phyloP scores from a whole-genome alignment of 2,329 filamentous ascomycete genomes.

The Drechslera avenae region DNA sequence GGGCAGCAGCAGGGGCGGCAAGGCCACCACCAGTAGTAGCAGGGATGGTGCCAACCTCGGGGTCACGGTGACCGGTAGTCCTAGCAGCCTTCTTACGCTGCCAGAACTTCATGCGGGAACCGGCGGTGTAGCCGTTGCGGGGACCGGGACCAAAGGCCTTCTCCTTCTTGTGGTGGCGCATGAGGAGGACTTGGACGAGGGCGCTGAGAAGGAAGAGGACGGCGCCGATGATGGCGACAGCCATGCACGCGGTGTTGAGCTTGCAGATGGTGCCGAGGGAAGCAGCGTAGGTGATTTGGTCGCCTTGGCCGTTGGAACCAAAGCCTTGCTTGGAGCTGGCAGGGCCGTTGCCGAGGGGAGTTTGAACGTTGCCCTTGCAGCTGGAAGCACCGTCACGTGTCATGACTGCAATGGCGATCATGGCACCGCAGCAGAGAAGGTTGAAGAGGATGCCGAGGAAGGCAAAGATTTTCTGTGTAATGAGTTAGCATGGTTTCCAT shows the following conservation, averaged over 20 bases:
- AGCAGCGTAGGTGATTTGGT: slow-evolving; percentile 53
- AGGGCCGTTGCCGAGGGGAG: slow-evolving; percentile 72
- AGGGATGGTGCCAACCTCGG: slow-evolving; percentile 51
- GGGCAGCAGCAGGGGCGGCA: slow-evolving; percentile 15
- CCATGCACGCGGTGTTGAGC: slow-evolving; percentile 77
- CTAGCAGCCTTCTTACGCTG: slow-evolving; percentile 48
- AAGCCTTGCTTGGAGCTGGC: slow-evolving; percentile 57
- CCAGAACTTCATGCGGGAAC: slow-evolving; percentile 58
- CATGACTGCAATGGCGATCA: slow-evolving; percentile 80
- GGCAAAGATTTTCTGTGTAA: slow-evolving; percentile 62
- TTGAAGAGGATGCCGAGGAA: slow-evolving; percentile 77
- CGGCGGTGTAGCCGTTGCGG: slow-evolving; percentile 70
- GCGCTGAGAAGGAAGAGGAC: slow-evolving; percentile 78
- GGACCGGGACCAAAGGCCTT: slow-evolving; percentile 72
- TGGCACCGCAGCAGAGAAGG: slow-evolving; percentile 73
- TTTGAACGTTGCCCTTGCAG: slow-evolving; percentile 67
- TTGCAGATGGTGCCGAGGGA: slow-evolving; percentile 68
- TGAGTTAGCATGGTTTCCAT: neutral
- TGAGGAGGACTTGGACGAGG: slow-evolving; percentile 69
- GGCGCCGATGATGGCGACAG: slow-evolving; percentile 76
- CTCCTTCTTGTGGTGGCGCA: slow-evolving; percentile 73
- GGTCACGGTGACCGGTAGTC: slow-evolving; percentile 41
- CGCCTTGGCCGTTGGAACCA: slow-evolving; percentile 49
- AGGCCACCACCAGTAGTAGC: slow-evolving; percentile 20
- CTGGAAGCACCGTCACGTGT: slow-evolving; percentile 70